A percentile compares a stretch with the other conserved stretches of the same genome.
These are phyloP conservation scores for Mycena belliarum DNA, from an alignment of 768 basidiomycete genomes.

Conservation along the genomic window DNA sequence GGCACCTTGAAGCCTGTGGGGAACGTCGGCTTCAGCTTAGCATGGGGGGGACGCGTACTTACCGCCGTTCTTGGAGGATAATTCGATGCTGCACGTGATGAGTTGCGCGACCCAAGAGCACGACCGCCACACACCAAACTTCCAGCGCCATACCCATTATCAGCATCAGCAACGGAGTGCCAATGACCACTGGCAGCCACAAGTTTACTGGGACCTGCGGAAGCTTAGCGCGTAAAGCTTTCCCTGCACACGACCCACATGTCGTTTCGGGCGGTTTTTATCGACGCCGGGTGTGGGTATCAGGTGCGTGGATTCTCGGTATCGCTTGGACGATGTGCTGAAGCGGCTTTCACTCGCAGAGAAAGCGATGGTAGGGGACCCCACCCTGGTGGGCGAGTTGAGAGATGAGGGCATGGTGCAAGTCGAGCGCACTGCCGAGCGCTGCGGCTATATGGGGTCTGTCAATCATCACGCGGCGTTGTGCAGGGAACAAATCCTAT, in stretches of 20 bases:
- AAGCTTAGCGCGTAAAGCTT: too few species aligned
- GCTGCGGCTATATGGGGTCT: background rate
- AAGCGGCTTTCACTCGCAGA: conserved; percentile 4
- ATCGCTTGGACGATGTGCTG: conserved; percentile 32
- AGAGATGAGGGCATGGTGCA: background rate
- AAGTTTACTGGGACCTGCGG: conserved; percentile 37
- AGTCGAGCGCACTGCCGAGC: background rate
- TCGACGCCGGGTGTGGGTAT: conserved; percentile 46
- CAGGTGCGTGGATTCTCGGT: conserved; percentile 46
- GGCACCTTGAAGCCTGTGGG: conserved; percentile 56
- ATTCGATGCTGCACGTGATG: conserved; percentile 4
- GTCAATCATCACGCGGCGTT: conserved; percentile 18
- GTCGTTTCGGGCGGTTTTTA: conserved; percentile 40
- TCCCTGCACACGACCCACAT: too few species aligned
- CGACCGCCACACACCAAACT: conserved; percentile 31
- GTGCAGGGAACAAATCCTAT: background rate
- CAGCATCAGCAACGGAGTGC: conserved; percentile 45
- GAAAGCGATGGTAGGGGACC: conserved; percentile 7
- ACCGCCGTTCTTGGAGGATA: conserved; percentile 49
- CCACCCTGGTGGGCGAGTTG: conserved; percentile 7
- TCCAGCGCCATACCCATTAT: conserved; percentile 49
- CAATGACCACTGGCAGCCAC: conserved; percentile 38
- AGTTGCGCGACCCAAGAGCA: background rate
- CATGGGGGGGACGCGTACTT: conserved; percentile 16
- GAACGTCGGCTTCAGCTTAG: background rate